Evolutionary conservation across 1,284 basidiomycete species (phyloP).

Genomic region (Cutaneotrichosporon cavernicola): DNA sequence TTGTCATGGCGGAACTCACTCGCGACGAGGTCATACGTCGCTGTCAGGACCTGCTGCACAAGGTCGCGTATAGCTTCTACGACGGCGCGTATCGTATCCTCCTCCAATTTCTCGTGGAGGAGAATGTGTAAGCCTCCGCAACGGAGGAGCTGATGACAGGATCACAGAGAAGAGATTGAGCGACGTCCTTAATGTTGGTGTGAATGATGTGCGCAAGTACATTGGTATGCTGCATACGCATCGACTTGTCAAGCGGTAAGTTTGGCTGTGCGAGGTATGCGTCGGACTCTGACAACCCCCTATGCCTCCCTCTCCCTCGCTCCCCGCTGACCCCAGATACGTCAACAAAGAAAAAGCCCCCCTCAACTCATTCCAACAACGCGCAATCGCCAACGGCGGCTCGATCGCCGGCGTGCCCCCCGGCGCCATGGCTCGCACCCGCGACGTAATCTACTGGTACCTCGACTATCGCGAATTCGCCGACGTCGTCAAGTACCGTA

Average conservation of each 20-base stretch:
- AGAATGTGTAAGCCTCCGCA: constrained; percentile 68
- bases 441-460: constrained; percentile 78
- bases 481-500: constrained; percentile 95
- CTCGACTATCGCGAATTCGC: constrained; percentile 94
- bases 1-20: constrained; percentile 29
- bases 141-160: constrained; percentile 18
- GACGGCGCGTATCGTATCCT: constrained; percentile 87
- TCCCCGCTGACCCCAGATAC: constrained; percentile 29
- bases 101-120: constrained; percentile 85
- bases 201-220: constrained; percentile 92
- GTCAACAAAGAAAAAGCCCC: constrained; percentile 50
- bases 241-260: constrained; percentile 77
- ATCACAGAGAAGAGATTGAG: constrained; percentile 64
- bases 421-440: constrained; percentile 9
- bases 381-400: constrained; percentile 16
- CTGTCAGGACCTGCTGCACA: constrained; percentile 69
- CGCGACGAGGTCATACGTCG: constrained; percentile 38
- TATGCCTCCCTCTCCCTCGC: too few species aligned
- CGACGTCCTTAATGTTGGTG: constrained; percentile 77
- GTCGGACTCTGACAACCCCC: not conserved
- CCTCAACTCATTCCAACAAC: constrained; percentile 35
- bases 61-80: constrained; percentile 91
- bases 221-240: constrained; percentile 83
- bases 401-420: constrained; percentile 14
- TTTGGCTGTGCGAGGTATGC: constrained; percentile 22